phyloP scores from a whole-genome alignment of 257 asterid genomes.

The Capsicum chinense region DNA sequence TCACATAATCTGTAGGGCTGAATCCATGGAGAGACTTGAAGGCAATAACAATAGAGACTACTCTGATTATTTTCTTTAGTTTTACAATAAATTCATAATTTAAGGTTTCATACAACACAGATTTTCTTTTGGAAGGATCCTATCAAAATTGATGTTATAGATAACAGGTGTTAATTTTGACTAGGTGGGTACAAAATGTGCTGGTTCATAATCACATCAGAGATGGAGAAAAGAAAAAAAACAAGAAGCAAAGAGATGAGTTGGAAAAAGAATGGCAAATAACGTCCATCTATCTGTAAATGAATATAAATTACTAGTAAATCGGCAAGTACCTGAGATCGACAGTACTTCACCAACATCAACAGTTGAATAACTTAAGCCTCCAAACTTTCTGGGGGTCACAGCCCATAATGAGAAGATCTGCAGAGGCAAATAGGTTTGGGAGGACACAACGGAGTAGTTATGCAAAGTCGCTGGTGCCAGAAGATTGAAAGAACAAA shows the following conservation, averaged over 20 bases:
- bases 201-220: background rate
- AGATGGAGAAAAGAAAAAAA: conserved; percentile 6
- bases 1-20: background rate
- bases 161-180: background rate
- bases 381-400: conserved; percentile 73
- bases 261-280: conserved; percentile 2
- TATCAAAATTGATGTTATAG: background rate
- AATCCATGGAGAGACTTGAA: background rate
- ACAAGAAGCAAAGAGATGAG: background rate
- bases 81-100: background rate
- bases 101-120: background rate
- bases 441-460: background rate
- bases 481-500: background rate
- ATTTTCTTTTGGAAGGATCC: background rate
- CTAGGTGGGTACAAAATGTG: background rate
- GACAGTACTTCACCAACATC: conserved; percentile 82
- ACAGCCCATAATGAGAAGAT: conserved; percentile 93
- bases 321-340: conserved; percentile 57
- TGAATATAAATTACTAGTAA: background rate
- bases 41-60: background rate
- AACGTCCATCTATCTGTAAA: background rate
- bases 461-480: background rate
- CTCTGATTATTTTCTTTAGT: background rate
- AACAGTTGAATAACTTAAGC: conserved; percentile 64
- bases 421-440: conserved; percentile 36